These are phyloP conservation scores for Agaricus blazei DNA, from an alignment of 768 basidiomycete species.

Conservation along the genomic window DNA sequence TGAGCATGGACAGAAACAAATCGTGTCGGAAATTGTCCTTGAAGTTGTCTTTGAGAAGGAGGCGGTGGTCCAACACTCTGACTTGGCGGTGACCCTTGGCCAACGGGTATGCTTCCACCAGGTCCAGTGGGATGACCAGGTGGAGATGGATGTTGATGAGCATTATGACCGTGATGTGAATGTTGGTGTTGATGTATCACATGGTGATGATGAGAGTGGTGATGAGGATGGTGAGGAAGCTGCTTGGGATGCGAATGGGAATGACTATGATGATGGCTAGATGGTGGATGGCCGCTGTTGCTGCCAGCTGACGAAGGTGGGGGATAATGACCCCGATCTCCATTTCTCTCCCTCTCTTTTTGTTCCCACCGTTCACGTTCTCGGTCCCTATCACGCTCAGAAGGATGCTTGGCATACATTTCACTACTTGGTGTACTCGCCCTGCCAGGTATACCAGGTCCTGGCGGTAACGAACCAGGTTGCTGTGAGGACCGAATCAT, in stretches of 20 bases:
- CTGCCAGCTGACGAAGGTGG: neutral
- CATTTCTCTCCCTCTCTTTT: constrained; percentile 10
- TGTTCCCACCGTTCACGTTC: constrained; percentile 13
- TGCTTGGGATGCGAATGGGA: constrained; percentile 1
- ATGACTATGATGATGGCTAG: constrained; percentile 1
- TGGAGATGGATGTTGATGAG: neutral
- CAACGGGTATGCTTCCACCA: neutral
- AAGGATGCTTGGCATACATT: constrained; percentile 1
- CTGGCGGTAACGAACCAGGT: neutral
- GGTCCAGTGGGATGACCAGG: neutral
- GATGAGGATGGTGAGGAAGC: neutral
- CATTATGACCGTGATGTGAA: neutral
- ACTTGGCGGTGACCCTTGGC: constrained; percentile 2
- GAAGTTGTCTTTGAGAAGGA: constrained; percentile 7
- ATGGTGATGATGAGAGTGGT: neutral
- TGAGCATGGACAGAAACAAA: constrained; percentile 6
- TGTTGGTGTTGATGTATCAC: constrained; percentile 1
- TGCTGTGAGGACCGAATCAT: neutral
- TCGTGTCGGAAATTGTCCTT: constrained; percentile 6
- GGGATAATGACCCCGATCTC: constrained; percentile 7
- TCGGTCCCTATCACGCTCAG: constrained; percentile 11
- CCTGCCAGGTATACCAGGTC: constrained; percentile 6
- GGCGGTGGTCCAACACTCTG: neutral
- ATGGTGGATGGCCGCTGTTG: constrained; percentile 1
- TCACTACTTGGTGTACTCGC: neutral